Evolutionary conservation across 345 rosid species (phyloP).

Genomic region (Combretum micranthum): DNA sequence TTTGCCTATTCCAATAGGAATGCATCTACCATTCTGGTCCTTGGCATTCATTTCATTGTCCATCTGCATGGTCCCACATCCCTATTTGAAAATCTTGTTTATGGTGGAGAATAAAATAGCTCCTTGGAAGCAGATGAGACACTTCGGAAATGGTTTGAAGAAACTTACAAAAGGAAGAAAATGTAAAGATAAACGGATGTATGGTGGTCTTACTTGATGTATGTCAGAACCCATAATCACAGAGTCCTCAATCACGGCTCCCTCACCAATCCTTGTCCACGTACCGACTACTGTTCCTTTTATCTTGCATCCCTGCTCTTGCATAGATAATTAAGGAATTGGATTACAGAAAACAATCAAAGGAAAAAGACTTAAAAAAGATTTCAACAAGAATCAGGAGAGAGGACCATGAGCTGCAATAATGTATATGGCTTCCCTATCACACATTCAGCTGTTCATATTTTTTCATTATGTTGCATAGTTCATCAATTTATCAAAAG

Average conservation of each 20-base stretch:
- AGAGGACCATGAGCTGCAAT: not conserved
- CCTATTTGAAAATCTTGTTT: not conserved
- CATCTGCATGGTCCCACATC: constrained; percentile 9
- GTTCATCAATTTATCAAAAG: too few relatives aligned
- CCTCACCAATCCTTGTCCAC: constrained; percentile 61
- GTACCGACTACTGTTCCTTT: constrained; percentile 69
- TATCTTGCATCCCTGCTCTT: constrained; percentile 66
- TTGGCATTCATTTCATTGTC: constrained; percentile 17
- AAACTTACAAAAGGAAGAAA: not conserved
- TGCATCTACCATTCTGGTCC: constrained; percentile 12
- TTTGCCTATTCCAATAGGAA: constrained; percentile 63
- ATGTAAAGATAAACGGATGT: too few relatives aligned
- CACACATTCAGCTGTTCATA: too few relatives aligned
- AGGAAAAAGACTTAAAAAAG: not conserved
- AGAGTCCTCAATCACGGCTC: constrained; percentile 60
- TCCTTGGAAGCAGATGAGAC: not conserved
- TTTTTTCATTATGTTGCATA: too few relatives aligned
- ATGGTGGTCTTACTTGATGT: constrained; percentile 45
- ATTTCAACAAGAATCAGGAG: not conserved
- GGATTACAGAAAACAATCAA: not conserved
- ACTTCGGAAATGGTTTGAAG: not conserved
- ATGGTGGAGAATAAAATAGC: not conserved
- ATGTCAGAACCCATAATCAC: constrained; percentile 70
- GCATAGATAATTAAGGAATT: constrained; percentile 4
- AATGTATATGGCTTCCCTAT: too few relatives aligned